Base-by-base conservation (phyloP, 2,329 filamentous ascomycete species). In the Apiospora phragmitis region DNA sequence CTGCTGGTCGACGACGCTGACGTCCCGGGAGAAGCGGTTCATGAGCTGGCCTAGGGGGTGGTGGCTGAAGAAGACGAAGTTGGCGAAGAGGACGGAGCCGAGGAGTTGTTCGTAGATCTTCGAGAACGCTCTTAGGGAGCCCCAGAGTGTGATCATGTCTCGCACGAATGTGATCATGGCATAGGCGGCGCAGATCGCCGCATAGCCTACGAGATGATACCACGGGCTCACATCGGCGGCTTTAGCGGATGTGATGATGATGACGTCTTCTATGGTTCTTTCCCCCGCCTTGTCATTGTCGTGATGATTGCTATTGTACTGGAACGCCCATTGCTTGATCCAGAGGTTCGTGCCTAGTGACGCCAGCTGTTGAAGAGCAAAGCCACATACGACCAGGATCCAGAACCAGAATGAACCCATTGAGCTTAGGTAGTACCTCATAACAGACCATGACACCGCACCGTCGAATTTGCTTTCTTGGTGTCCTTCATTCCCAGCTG, bases 1-100 rank as follows among this genome's bases (percentile, higher is more conserved):
- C 38, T 18, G n/a, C n/a, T 42, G 41, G 41, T 68, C 41, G 26
- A 68, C 43, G 41, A 68, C 29, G 24, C 41, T 29, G 7, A 68
- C 29, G 66, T 68, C 66, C 43, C 43, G 66, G 7, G 41, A 45
- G 66, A 68, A 68, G 18, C 43, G 66, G 29, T 68, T 68, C 43
- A 29, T 43, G 29, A 68, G 38, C 29, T 35, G 29, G 66, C 66
- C 66, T 5, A 32, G 65, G 38, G 38, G 38, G 38, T 42, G 38
- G 12, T n/a, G 65, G 38, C 38, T 29, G 38, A 66, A 66, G 65
- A 66, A 66, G 38, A 8, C 42, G 38, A 42, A 43, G n/a, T 42
- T 42, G n/a, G 65, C 65, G 38, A 42, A 45, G 65, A 66, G 38
- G 38, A 45, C 26, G 7, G 65, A 42, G 38, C 18, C 24, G 6